Base-by-base conservation (phyloP, 768 basidiomycete genomes). In the Serendipita vermifera region DNA sequence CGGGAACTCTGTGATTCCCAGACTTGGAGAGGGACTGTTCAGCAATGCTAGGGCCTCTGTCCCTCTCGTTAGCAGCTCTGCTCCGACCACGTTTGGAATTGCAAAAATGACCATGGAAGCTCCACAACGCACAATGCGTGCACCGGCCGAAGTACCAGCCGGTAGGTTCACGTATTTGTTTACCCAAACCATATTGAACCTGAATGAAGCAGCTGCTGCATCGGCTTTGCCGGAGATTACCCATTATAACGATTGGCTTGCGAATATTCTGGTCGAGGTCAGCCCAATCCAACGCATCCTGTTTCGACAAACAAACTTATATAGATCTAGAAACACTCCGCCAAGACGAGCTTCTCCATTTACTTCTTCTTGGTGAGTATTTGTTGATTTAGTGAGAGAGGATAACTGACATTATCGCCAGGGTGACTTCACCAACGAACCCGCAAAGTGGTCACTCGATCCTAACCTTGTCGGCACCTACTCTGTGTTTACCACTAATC, bases 401-500 rank as follows among this genome's bases (percentile, higher is more conserved):
- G 13, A 13, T 38, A 38, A 38, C 36, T 17, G 36, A 13, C 77
- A 71, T 63, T 79, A 3, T n/a, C n/a, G n/a, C n/a, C n/a, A n/a
- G n/a, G 77, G 75, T 2, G 58, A 57, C 2, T 70, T 71, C 15
- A 71, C 72, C 14, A 65, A 62, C 20, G 68, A 76, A 53, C 63
- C 69, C 3, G 57, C 58, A 7, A 59, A 71, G 11, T 77, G 75
- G 75, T 64, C 60, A 40, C 56, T 61, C 5, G 63, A 65, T 57
- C 58, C 65, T 3, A 62, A 66, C 55, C 72, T 71, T 59, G 72
- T 76, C 35, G 77, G 75, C n/a, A 64, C 71, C 0, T 71, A 73
- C 62, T 63, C 68, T 56, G 71, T 69, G 24, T 77, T 77, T 60
- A 73, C 72, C 33, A 72, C 69, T 54, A n/a, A 51, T 2, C 22